phyloP scores from a whole-genome alignment of 2,329 filamentous ascomycete species.

The Calonectria pseudoreteaudii region DNA sequence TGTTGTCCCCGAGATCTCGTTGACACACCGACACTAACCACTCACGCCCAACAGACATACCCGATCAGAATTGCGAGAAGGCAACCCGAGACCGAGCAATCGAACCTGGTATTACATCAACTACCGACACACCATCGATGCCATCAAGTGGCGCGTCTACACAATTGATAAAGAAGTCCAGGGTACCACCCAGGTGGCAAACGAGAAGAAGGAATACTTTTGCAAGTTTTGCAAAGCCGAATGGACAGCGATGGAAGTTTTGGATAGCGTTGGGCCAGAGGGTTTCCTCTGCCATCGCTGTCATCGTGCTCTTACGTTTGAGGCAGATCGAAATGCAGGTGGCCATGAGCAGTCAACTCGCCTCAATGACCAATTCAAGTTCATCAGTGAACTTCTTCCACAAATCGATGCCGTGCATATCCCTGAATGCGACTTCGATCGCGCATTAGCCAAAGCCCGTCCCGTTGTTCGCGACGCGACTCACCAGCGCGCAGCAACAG shows the following conservation, averaged over 20 bases:
- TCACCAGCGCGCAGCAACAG: slow-evolving; percentile 72
- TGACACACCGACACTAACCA: slow-evolving; percentile 56
- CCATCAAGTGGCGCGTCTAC: slow-evolving; percentile 94
- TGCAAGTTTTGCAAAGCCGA: slow-evolving; percentile 85
- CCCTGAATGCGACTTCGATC: slow-evolving; percentile 80
- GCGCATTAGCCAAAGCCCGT: slow-evolving; percentile 71
- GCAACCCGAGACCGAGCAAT: slow-evolving; percentile 83
- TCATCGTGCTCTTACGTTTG: slow-evolving; percentile 70
- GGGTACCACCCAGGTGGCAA: slow-evolving; percentile 80
- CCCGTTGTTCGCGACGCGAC: slow-evolving; percentile 75
- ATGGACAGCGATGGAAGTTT: slow-evolving; percentile 90
- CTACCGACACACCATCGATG: slow-evolving; percentile 92
- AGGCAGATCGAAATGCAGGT: slow-evolving; percentile 75
- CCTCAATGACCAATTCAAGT: slow-evolving; percentile 83
- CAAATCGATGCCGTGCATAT: slow-evolving; percentile 81
- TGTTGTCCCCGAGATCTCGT: slow-evolving; percentile 41
- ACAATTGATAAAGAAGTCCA: slow-evolving; percentile 91
- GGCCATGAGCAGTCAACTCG: slow-evolving; percentile 79
- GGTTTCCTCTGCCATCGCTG: slow-evolving; percentile 91
- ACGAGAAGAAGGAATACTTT: slow-evolving; percentile 92
- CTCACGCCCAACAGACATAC: slow-evolving; percentile 61
- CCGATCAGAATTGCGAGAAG: slow-evolving; percentile 80
- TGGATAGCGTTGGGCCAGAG: slow-evolving; percentile 77
- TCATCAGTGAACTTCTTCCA: slow-evolving; percentile 80
- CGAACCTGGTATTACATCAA: slow-evolving; percentile 98